These are phyloP conservation scores for Acanthamoeba rhysodes DNA, from an alignment of 208 protist species.

Conservation along the genomic window DNA sequence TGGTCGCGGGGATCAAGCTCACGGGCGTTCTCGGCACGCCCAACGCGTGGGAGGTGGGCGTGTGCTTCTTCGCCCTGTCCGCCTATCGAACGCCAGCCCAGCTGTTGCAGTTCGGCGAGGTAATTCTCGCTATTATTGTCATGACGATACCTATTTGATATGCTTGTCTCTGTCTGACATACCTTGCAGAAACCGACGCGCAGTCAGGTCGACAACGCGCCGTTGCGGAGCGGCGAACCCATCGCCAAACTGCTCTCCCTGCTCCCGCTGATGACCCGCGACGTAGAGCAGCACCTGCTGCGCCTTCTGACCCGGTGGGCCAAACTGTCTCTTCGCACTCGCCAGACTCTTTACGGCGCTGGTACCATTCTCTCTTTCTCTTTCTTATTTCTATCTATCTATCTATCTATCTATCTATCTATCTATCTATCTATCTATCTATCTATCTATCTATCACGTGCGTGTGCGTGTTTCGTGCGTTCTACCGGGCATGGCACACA, in stretches of 20 bases:
- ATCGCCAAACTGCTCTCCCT: background rate
- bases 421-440: too few relatives aligned
- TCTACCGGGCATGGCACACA: background rate
- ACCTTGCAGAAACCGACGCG: background rate
- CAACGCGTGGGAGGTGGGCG: background rate
- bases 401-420: too few relatives aligned
- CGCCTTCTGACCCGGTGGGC: background rate
- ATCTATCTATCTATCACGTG: background rate
- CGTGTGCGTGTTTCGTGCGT: background rate
- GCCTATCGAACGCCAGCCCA: background rate
- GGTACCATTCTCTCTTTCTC: background rate
- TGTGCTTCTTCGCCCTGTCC: background rate
- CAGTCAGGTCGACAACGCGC: background rate
- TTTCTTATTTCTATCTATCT: too few relatives aligned
- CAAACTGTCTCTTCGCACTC: slow-evolving; percentile 9
- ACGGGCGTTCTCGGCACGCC: slow-evolving; percentile 6
- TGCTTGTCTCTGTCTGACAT: background rate
- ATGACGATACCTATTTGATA: background rate
- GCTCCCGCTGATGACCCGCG: background rate
- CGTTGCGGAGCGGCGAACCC: background rate
- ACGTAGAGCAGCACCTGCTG: background rate
- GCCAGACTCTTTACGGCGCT: background rate
- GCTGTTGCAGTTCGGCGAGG: slow-evolving; percentile 1
- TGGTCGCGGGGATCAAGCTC: background rate
- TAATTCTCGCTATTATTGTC: background rate